Percentiles rank a stretch among this genome's conserved stretches.
Conservation (phyloP, 768 basidiomycete species). For the Mycena floridula region DNA sequence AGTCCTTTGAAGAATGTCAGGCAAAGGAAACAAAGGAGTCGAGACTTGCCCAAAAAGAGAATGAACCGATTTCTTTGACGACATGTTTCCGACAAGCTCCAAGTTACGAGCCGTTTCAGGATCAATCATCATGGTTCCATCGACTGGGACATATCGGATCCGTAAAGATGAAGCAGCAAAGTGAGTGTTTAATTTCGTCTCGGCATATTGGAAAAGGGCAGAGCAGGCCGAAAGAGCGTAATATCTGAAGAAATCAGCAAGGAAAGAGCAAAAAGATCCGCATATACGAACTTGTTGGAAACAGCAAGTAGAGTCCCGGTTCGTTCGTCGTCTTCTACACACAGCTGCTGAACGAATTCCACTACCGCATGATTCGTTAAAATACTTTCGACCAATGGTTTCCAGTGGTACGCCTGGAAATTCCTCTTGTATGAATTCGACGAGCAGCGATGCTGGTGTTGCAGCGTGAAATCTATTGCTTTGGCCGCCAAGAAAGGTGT, state of each 20-base stretch:
- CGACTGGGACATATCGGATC: conserved; percentile 71
- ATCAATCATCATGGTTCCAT: conserved; percentile 95
- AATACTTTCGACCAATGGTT: conserved; percentile 71
- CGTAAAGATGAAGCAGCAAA: conserved; percentile 67
- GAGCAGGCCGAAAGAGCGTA: conserved; percentile 82
- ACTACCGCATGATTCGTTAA: conserved; percentile 81
- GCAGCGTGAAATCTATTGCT: neutral
- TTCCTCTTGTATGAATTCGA: conserved; percentile 69
- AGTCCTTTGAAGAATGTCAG: conserved; percentile 32
- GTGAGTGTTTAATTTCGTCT: conserved; percentile 59
- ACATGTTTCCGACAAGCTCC: conserved; percentile 78
- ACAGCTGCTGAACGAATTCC: conserved; percentile 72
- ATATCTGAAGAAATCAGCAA: conserved; percentile 45
- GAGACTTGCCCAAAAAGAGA: conserved; percentile 70
- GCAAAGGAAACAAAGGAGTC: neutral
- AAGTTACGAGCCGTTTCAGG: conserved; percentile 83
- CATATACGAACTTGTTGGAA: conserved; percentile 67
- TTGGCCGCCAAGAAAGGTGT: conserved; percentile 51
- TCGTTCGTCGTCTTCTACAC: conserved; percentile 75
- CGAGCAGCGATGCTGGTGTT: conserved; percentile 50
- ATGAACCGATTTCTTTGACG: conserved; percentile 58
- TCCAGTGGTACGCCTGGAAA: conserved; percentile 65
- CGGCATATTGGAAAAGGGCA: conserved; percentile 84
- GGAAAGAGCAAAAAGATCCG: conserved; percentile 3
- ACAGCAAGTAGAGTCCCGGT: conserved; percentile 75